Percentiles rank a stretch among this genome's conserved stretches.
Evolutionary conservation across 1,284 basidiomycete genomes (phyloP).

Genomic region (Amylostereum areolatum): DNA sequence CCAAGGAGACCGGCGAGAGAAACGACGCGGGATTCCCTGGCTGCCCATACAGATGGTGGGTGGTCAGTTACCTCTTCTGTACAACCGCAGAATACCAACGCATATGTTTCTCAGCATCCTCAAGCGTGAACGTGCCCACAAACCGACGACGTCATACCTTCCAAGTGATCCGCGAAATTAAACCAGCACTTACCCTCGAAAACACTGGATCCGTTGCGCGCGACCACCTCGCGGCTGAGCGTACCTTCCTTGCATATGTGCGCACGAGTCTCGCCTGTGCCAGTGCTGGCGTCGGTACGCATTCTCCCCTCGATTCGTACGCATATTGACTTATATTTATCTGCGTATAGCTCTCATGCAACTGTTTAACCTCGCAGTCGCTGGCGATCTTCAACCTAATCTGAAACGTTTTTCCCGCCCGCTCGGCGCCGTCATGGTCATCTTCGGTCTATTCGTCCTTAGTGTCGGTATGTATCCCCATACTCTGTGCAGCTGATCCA

Average conservation of each 20-base stretch:
- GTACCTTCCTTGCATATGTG: constrained; percentile 31
- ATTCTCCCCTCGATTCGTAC: constrained; percentile 11
- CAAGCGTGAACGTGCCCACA: no score
- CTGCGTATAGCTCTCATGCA: constrained; percentile 44
- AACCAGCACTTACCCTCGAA: background rate
- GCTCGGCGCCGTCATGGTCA: constrained; percentile 46
- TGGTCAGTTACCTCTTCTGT: no score
- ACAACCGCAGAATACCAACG: no score
- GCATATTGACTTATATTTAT: constrained; percentile 1
- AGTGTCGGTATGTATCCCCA: constrained; percentile 33
- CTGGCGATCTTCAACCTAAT: constrained; percentile 13
- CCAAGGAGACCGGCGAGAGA: no score
- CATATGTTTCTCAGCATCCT: no score
- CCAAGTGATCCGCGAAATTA: no score
- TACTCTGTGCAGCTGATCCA: background rate
- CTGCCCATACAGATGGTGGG: no score
- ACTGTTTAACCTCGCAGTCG: constrained; percentile 42
- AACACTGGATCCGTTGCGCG: constrained; percentile 1
- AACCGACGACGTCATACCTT: no score
- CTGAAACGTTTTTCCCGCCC: constrained; percentile 44
- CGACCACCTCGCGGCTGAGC: constrained; percentile 16
- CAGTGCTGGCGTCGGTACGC: constrained; percentile 43
- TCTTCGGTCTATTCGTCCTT: constrained; percentile 46
- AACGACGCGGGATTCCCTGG: no score
- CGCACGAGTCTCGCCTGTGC: constrained; percentile 29